A percentile compares a stretch with the other conserved stretches of the same genome.
phyloP scores from a whole-genome alignment of 306 rosid genomes.

The Trifolium fragiferum region DNA sequence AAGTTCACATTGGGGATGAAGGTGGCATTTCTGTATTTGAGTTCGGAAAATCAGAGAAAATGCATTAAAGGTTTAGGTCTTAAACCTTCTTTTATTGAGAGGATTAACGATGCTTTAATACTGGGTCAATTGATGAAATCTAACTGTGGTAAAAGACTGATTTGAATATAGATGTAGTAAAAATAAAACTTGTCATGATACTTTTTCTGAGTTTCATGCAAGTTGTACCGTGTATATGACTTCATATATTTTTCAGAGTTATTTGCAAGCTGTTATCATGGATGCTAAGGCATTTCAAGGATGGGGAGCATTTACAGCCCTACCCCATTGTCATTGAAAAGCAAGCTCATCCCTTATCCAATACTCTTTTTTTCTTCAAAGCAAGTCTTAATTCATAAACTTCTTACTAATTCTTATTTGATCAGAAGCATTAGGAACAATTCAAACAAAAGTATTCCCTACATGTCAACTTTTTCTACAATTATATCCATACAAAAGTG shows the following conservation, averaged over 20 bases:
- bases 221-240: background rate
- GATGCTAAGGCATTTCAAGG: background rate
- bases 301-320: background rate
- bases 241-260: background rate
- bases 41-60: background rate
- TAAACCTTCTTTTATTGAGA: background rate
- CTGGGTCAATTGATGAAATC: background rate
- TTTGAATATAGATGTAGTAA: background rate
- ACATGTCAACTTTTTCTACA: background rate
- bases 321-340: background rate
- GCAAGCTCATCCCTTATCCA: background rate
- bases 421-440: background rate
- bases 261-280: background rate
- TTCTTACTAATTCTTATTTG: background rate
- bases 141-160: background rate
- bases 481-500: background rate
- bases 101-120: background rate
- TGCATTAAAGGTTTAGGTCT: background rate
- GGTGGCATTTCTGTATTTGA: background rate
- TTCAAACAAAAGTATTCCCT: background rate
- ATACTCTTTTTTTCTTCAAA: background rate
- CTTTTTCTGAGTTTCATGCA: background rate
- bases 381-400: background rate
- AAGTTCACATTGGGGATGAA: constrained; percentile 18
- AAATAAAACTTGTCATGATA: background rate